A percentile compares a stretch with the other conserved stretches of the same genome.
Evolutionary conservation across 768 basidiomycete genomes (phyloP).

Genomic region (Krasilnikovozyma curviuscula): DNA sequence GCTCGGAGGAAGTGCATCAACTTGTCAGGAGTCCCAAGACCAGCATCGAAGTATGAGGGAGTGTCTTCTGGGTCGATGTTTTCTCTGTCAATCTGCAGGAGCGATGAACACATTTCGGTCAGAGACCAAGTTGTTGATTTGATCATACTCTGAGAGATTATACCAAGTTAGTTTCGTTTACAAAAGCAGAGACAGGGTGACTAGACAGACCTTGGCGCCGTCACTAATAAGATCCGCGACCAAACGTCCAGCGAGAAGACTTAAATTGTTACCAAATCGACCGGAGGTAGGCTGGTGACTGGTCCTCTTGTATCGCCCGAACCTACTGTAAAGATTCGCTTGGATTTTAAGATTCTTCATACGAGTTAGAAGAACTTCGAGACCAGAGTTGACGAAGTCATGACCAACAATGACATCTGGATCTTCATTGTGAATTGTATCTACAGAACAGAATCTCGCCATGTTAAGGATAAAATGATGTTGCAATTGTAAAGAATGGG

Average conservation of each 20-base stretch:
- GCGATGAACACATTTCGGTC: constrained; percentile 86
- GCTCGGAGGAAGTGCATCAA: constrained; percentile 77
- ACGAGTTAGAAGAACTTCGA: constrained; percentile 76
- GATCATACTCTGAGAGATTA: constrained; percentile 60
- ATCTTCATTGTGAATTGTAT: constrained; percentile 69
- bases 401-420: constrained; percentile 90
- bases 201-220: constrained; percentile 54
- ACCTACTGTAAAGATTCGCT: constrained; percentile 83
- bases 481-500: no score
- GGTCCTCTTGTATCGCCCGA: constrained; percentile 64
- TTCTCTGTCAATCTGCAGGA: constrained; percentile 65
- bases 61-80: constrained; percentile 96
- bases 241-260: constrained; percentile 63
- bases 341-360: constrained; percentile 79
- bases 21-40: constrained; percentile 50
- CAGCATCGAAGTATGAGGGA: constrained; percentile 69
- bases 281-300: constrained; percentile 39
- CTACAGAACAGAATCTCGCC: no score
- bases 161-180: background rate
- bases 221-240: constrained; percentile 87
- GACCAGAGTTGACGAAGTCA: constrained; percentile 71
- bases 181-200: background rate
- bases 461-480: no score
- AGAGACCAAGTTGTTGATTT: constrained; percentile 93
- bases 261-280: constrained; percentile 40